These are phyloP conservation scores for Camelina laxa DNA, from an alignment of 345 rosid genomes.

Conservation along the genomic window DNA sequence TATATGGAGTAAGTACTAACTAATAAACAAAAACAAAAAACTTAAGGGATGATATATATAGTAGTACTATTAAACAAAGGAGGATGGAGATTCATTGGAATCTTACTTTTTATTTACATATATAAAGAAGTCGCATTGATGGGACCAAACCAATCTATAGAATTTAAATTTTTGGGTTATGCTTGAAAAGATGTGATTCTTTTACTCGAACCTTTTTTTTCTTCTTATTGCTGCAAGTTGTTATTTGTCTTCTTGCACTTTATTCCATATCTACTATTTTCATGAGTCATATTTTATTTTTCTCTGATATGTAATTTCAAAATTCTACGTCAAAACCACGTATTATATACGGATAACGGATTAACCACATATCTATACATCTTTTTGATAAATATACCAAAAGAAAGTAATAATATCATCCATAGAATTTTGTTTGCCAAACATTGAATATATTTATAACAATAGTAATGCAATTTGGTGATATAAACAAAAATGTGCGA, in stretches of 20 bases:
- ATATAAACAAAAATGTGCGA: background rate
- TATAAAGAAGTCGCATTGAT: constrained; percentile 28
- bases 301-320: too few species aligned
- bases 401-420: too few species aligned
- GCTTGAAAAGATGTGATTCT: constrained; percentile 39
- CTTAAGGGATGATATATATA: constrained; percentile 11
- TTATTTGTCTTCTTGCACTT: constrained; percentile 36
- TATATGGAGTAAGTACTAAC: background rate
- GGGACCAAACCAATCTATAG: constrained; percentile 12
- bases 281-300: background rate
- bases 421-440: background rate
- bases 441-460: background rate
- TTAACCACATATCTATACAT: background rate
- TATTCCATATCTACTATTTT: constrained; percentile 24
- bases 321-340: background rate
- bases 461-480: background rate
- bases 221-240: background rate
- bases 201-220: constrained; percentile 4
- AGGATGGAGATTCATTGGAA: constrained; percentile 41
- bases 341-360: too few species aligned
- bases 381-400: background rate
- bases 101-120: constrained; percentile 2
- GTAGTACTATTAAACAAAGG: constrained; percentile 7
- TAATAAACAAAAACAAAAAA: constrained; percentile 7
- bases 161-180: constrained; percentile 3